Evolutionary conservation across 495 filamentous ascomycete genomes (phyloP).

Genomic region (Rostrohypoxylon terebratum): DNA sequence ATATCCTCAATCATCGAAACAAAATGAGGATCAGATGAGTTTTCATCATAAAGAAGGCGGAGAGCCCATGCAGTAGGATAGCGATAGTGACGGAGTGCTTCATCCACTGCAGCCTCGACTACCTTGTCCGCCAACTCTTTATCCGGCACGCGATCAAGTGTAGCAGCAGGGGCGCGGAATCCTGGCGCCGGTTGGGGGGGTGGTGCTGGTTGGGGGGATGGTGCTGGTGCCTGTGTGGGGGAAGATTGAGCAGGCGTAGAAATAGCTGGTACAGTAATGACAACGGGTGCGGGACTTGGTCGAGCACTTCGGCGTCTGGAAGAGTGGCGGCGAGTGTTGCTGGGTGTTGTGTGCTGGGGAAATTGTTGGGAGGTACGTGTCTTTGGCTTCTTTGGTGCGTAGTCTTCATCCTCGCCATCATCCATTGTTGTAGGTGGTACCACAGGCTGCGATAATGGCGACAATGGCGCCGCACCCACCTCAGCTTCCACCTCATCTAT

Average conservation of each 20-base stretch:
- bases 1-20: slow-evolving; percentile 61
- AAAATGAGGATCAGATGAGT: slow-evolving; percentile 55
- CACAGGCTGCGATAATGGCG: slow-evolving; percentile 40
- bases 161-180: slow-evolving; percentile 28
- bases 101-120: slow-evolving; percentile 60
- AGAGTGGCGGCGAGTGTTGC: slow-evolving; percentile 43
- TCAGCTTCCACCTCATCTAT: neutral
- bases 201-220: slow-evolving; percentile 9
- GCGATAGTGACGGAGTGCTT: slow-evolving; percentile 60
- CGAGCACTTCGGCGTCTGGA: slow-evolving; percentile 40
- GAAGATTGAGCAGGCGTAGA: slow-evolving; percentile 8
- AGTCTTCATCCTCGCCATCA: slow-evolving; percentile 45
- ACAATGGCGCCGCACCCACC: slow-evolving; percentile 27
- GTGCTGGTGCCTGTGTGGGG: slow-evolving; percentile 3
- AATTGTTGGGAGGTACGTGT: slow-evolving; percentile 22
- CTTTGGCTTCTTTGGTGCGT: slow-evolving; percentile 47
- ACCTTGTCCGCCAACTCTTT: slow-evolving; percentile 53
- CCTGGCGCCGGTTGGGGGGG: slow-evolving; percentile 2
- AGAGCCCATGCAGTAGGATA: slow-evolving; percentile 68
- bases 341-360: neutral
- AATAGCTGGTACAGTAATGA: neutral
- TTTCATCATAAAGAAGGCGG: slow-evolving; percentile 64
- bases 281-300: slow-evolving; percentile 23
- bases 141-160: slow-evolving; percentile 42
- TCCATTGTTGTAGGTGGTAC: slow-evolving; percentile 18